Evolutionary conservation across 1,284 basidiomycete genomes (phyloP).

Genomic region (Phaffia rhodozyma): DNA sequence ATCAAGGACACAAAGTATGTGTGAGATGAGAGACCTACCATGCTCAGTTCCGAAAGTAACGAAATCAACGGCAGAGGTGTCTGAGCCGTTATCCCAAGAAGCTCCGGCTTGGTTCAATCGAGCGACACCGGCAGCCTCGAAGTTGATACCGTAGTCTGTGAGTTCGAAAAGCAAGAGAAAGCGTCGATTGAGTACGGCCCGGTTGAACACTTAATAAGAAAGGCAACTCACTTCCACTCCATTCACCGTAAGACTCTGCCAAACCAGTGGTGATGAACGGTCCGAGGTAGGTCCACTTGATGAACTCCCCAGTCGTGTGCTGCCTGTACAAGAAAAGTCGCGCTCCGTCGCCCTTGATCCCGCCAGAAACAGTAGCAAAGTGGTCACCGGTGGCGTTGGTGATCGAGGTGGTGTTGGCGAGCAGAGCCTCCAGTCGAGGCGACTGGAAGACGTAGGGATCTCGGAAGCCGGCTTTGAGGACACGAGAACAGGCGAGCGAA

Average conservation of each 20-base stretch:
- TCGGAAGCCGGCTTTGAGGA: constrained; percentile 20
- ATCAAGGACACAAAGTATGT: too few relatives aligned
- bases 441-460: constrained; percentile 25
- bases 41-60: constrained; percentile 23
- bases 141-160: constrained; percentile 19
- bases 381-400: constrained; percentile 12
- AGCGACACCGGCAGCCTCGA: constrained; percentile 21
- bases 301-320: constrained; percentile 18
- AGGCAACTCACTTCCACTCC: constrained; percentile 17
- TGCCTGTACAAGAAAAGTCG: constrained; percentile 25
- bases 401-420: constrained; percentile 13
- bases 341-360: constrained; percentile 20
- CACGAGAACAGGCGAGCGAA: too few relatives aligned
- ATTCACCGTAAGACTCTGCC: constrained; percentile 17
- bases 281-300: constrained; percentile 23
- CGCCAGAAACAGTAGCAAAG: constrained; percentile 23
- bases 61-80: constrained; percentile 19
- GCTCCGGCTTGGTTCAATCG: constrained; percentile 21
- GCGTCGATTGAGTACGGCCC: too few relatives aligned
- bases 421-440: constrained; percentile 18
- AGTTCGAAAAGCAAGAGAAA: too few relatives aligned
- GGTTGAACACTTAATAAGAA: too few relatives aligned
- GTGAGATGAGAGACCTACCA: too few relatives aligned
- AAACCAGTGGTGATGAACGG: constrained; percentile 14
- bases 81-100: constrained; percentile 17